Conservation (phyloP, 441 rosid genomes). For the Euphorbia celastroides region DNA sequence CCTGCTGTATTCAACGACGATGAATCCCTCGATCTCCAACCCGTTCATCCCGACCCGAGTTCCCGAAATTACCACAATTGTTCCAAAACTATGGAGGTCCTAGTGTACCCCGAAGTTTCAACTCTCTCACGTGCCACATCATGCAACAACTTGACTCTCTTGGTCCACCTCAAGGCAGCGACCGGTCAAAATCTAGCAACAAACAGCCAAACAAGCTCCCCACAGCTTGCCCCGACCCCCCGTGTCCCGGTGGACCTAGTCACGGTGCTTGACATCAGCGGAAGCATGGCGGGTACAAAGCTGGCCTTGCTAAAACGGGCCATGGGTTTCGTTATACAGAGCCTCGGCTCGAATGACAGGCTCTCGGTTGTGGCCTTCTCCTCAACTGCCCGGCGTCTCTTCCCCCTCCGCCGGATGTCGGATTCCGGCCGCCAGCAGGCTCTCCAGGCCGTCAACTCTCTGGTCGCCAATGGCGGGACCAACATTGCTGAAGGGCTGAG, state of each 20-base stretch:
- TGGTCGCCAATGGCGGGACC: constrained; percentile 94
- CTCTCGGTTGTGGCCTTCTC: constrained; percentile 98
- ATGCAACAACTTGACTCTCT: constrained; percentile 56
- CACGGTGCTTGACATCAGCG: constrained; percentile 92
- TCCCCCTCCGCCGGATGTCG: constrained; percentile 75
- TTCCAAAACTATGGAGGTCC: constrained; percentile 49
- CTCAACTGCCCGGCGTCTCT: constrained; percentile 90
- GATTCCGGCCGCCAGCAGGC: constrained; percentile 75
- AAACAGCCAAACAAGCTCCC: constrained; percentile 30
- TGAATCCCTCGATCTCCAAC: constrained; percentile 58
- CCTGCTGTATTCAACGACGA: constrained; percentile 74
- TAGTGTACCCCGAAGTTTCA: constrained; percentile 67
- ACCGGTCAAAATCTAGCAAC: constrained; percentile 25
- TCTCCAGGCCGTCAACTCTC: constrained; percentile 83
- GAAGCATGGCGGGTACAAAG: constrained; percentile 99
- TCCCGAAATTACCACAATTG: constrained; percentile 24
- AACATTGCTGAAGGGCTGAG: constrained; percentile 95
- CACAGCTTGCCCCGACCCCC: constrained; percentile 38
- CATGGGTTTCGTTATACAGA: constrained; percentile 98
- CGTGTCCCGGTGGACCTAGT: constrained; percentile 86
- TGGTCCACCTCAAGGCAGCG: constrained; percentile 83
- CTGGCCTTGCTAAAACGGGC: constrained; percentile 94
- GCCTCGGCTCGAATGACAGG: constrained; percentile 82
- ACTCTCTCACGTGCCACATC: constrained; percentile 41
- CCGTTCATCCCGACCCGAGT: constrained; percentile 31